Evolutionary conservation across 441 rosid genomes (phyloP).

Genomic region (Erysimum cheiri): DNA sequence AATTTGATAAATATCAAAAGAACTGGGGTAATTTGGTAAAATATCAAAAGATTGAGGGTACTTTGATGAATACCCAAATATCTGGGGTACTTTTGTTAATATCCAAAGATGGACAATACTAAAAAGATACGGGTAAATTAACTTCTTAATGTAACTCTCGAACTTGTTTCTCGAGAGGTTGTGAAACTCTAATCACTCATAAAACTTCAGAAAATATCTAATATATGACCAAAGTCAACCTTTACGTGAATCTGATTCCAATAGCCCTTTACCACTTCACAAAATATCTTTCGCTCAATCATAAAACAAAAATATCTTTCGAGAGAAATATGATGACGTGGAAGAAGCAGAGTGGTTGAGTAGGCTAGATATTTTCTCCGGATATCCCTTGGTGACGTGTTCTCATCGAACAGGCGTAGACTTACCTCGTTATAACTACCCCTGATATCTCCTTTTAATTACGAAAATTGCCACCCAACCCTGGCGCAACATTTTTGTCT

Average conservation of each 20-base stretch:
- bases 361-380: slow-evolving; percentile 32
- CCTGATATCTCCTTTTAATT: background rate
- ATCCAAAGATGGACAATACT: no score
- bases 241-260: slow-evolving; percentile 31
- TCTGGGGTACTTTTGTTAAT: no score
- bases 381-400: slow-evolving; percentile 29
- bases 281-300: slow-evolving; percentile 13
- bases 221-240: slow-evolving; percentile 14
- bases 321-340: slow-evolving; percentile 13
- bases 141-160: no score
- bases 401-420: background rate
- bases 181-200: no score
- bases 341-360: slow-evolving; percentile 21
- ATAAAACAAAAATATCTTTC: background rate
- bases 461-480: background rate
- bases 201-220: slow-evolving; percentile 13
- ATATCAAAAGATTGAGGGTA: no score
- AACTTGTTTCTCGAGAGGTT: no score
- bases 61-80: no score
- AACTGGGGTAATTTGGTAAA: no score
- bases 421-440: background rate
- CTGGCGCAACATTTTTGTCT: background rate
- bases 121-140: no score
- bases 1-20: background rate
- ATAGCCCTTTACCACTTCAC: background rate